Base-by-base conservation (phyloP, 805 yeast genomes). In the Sugiyamaella floridensis region DNA sequence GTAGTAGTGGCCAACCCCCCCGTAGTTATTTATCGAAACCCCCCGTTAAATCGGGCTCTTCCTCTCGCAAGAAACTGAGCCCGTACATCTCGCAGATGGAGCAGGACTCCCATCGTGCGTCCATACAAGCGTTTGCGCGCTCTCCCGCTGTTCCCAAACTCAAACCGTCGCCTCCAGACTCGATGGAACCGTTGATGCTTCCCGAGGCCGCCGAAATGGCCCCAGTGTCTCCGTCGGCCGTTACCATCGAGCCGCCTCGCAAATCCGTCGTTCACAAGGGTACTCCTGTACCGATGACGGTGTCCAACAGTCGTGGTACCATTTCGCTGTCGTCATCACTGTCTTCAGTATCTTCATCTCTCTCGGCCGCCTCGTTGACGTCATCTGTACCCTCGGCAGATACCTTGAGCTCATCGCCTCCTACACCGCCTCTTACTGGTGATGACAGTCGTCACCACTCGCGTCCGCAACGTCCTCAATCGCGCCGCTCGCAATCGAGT, bases 1-100 rank as follows among this genome's bases (percentile, higher is more conserved):
- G 48, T n/a, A 48, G 62, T 49, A 57, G 48, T 48, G 37, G 18
- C 26, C 45, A 15, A 4, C 2, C 8, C 18, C 29, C 29, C 22
- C 40, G 19, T 15, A 2, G 20, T 32, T 22, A 19, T 44, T 32
- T 32, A 32, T 32, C 37, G n/a, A 14, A 32, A 11, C 37, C 37
- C 3, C 4, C 4, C 37, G 4, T 4, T 4, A 32, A 32, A 14
- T 32, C 37, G 12, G 37, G 37, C 12, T 32, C 37, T 10, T 32
- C 37, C 4, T 32, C 37, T 14, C 37, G 37, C 9, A 32, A 32
- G 37, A 32, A 32, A 8, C 37, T 32, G 37, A 32, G 37, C 37
- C 37, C 37, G 37, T 11, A 10, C n/a, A 10, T 32, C n/a, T 32
- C 37, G 37, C n/a, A 32, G 37, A 10, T 32, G 37, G 37, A 32